These are phyloP conservation scores for Leccinum boreale DNA, from an alignment of 768 basidiomycete genomes.

Conservation along the genomic window DNA sequence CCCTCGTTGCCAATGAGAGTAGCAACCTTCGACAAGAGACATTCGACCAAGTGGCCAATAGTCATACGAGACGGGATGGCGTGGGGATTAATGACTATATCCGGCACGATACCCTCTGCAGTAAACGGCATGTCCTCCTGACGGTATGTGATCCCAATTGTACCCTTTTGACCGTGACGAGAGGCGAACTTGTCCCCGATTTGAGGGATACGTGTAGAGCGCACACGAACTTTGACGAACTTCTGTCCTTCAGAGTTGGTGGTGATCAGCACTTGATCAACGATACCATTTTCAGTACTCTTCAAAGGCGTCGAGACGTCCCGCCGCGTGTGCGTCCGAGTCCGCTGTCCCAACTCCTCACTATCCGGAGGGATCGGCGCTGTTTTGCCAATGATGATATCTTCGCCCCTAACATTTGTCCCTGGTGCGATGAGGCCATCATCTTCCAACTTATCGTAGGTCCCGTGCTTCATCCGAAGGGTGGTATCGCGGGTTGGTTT, in stretches of 20 bases:
- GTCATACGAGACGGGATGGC: slow-evolving; percentile 99
- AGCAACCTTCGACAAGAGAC: slow-evolving; percentile 92
- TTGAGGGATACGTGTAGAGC: slow-evolving; percentile 95
- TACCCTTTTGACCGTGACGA: slow-evolving; percentile 99
- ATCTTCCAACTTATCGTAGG: slow-evolving; percentile 96
- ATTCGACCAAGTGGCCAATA: slow-evolving; percentile 98
- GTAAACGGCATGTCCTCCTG: slow-evolving; percentile 99
- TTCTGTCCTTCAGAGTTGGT: slow-evolving; percentile 96
- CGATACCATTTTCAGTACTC: slow-evolving; percentile 96
- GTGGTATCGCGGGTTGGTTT: slow-evolving; percentile 93
- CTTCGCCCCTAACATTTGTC: slow-evolving; percentile 91
- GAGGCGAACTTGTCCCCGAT: slow-evolving; percentile 99
- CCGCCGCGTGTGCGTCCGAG: slow-evolving; percentile 87
- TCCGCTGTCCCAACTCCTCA: slow-evolving; percentile 95
- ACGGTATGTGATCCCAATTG: slow-evolving; percentile 98
- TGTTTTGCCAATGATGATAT: slow-evolving; percentile 99
- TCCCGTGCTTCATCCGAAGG: slow-evolving; percentile 95
- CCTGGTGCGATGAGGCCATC: slow-evolving; percentile 97
- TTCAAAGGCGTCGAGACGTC: slow-evolving; percentile 98
- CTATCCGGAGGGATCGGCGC: slow-evolving; percentile 95
- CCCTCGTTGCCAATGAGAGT: slow-evolving; percentile 96
- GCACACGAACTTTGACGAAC: slow-evolving; percentile 96
- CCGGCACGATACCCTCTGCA: slow-evolving; percentile 93
- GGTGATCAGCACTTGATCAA: slow-evolving; percentile 95
- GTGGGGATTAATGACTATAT: slow-evolving; percentile 98